Evolutionary conservation across 805 yeast species (phyloP).

Genomic region (Yamadazyma kitorensis): DNA sequence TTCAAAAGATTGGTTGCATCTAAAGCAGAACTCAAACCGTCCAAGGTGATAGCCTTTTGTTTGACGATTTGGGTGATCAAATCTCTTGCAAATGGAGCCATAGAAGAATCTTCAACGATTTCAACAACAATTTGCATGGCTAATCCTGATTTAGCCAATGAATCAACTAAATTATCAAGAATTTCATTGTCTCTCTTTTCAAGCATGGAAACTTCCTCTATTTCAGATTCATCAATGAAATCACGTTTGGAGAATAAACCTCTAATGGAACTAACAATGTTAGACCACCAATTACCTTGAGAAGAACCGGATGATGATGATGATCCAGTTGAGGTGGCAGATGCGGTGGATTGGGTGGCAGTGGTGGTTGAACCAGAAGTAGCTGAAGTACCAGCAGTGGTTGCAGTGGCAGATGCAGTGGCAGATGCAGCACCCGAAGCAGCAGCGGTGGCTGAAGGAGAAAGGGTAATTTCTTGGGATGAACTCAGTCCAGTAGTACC

Average conservation of each 20-base stretch:
- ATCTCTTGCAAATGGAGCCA: conserved; percentile 23
- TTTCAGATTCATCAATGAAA: conserved; percentile 4
- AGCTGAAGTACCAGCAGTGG: conserved; percentile 6
- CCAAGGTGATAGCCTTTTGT: conserved; percentile 18
- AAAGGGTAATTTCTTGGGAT: conserved; percentile 5
- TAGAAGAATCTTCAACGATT: conserved; percentile 19
- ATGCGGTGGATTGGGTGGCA: conserved; percentile 4
- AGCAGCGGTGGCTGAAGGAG: conserved; percentile 14
- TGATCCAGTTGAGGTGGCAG: conserved; percentile 6
- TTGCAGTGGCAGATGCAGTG: conserved; percentile 2
- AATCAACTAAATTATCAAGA: conserved; percentile 22
- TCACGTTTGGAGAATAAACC: conserved; percentile 16
- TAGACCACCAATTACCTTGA: conserved; percentile 5
- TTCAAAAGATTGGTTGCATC: conserved; percentile 16
- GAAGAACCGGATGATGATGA: conserved; percentile 8
- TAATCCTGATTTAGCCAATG: conserved; percentile 27
- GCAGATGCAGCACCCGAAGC: conserved; percentile 7
- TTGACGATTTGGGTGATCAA: conserved; percentile 20
- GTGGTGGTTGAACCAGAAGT: conserved; percentile 5
- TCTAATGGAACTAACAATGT: conserved; percentile 6
- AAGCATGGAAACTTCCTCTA: conserved; percentile 2
- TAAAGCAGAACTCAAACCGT: conserved; percentile 14
- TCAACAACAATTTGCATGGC: conserved; percentile 24
- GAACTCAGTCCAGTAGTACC: conserved; percentile 5
- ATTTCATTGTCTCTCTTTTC: conserved; percentile 17